Evolutionary conservation across 2,329 filamentous ascomycete species (phyloP), one percentile per base, ranked within the genome.

Genomic region (Didymella pinodella): DNA sequence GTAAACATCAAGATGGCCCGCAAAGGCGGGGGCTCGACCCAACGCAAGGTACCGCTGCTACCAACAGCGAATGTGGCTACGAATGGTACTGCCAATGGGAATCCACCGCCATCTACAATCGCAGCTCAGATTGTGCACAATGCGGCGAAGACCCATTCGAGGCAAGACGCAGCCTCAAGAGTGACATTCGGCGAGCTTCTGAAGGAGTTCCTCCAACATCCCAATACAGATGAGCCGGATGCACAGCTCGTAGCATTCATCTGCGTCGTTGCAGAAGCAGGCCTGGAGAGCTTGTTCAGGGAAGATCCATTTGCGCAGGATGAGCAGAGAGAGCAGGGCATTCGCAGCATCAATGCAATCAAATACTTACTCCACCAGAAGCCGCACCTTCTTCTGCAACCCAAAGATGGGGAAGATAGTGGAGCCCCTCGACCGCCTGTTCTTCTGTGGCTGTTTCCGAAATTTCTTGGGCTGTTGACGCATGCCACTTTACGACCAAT

Each of bases 81-180:
- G 2, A 70, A 67, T 32, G 64, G 61, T 28, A 53, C 62, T 38
- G 4, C 49, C 11, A 65, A 64, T 49, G 67, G 64, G 31, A 52
- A 57, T 48, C 72, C 72, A 28, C 81, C 81, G 38, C 90, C 92
- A 12, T 97, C 93, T 16, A 96, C 93, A 10, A 84, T 97, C 70
- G 92, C 93, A 51, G 92, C 92, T 12, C 91, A 96, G 76, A 88
- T 97, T 57, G 92, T 95, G 64, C 89, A 91, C 73, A 92, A 91
- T 74, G 88, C 93, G 62, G 87, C 90, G 43, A 85, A 89, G 22
- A 85, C 86, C 48, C 83, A 85, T 50, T 84, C 83, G 62, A 86
- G 85, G 44, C 84, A 85, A 52, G 84, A 85, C 68, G 85, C 85
- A 51, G 85, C 89, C 68, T 88, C 90, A 67, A 88, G 87, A 59